Conservation (phyloP, 192 early-diverging fungal genomes). For the Podochytrium sp. region DNA sequence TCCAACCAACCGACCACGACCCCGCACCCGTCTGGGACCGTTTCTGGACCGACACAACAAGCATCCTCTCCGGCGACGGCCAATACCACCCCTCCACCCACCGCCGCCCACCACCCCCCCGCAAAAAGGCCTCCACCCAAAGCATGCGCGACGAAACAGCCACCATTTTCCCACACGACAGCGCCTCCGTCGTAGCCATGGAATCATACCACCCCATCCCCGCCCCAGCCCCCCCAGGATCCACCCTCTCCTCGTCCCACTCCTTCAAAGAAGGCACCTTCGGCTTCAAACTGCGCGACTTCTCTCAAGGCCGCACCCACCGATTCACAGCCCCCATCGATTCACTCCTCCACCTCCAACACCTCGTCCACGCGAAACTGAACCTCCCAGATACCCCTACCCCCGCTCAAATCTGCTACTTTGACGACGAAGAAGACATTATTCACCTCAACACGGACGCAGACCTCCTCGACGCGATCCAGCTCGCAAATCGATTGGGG, state of each 20-base stretch:
- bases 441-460: constrained; percentile 81
- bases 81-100: neutral
- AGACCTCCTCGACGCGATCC: constrained; percentile 86
- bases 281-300: constrained; percentile 54
- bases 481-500: constrained; percentile 74
- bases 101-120: neutral
- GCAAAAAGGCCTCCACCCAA: neutral
- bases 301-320: constrained; percentile 40
- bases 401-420: constrained; percentile 49
- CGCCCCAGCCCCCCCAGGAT: neutral
- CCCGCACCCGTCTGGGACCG: constrained; percentile 46
- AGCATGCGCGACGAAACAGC: neutral
- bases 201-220: neutral
- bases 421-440: constrained; percentile 94
- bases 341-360: constrained; percentile 21
- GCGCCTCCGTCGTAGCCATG: constrained; percentile 1
- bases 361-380: constrained; percentile 24
- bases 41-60: constrained; percentile 45
- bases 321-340: constrained; percentile 37
- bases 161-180: constrained; percentile 16
- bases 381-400: neutral
- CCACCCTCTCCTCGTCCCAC: neutral
- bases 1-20: neutral
- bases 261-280: constrained; percentile 7
- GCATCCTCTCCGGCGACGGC: constrained; percentile 5